A percentile compares a stretch with the other conserved stretches of the same genome.
These are phyloP conservation scores for Fusarium subglutinans DNA, from an alignment of 2,329 filamentous ascomycete species.

Conservation along the genomic window DNA sequence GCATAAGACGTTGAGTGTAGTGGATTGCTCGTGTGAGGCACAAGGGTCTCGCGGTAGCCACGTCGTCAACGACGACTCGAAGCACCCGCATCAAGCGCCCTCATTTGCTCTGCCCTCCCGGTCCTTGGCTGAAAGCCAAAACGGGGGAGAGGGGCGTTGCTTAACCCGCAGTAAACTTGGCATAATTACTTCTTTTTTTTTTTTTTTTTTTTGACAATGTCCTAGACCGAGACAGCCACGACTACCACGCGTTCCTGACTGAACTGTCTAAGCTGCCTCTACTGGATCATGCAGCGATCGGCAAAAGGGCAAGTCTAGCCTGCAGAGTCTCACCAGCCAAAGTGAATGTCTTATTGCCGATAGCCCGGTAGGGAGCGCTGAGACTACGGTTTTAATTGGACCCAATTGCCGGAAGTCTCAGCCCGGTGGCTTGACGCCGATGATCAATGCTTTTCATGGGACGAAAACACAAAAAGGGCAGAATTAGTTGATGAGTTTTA, in stretches of 20 bases:
- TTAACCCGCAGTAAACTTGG: background rate
- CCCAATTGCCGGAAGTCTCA: background rate
- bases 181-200: background rate
- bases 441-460: background rate
- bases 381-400: background rate
- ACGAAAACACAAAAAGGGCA: background rate
- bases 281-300: constrained; percentile 1
- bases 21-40: background rate
- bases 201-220: too few relatives aligned
- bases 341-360: constrained; percentile 1
- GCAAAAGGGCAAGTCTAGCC: background rate
- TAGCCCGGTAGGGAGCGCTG: background rate
- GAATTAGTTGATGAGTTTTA: background rate
- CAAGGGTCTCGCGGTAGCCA: constrained; percentile 6
- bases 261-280: background rate
- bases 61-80: constrained; percentile 17
- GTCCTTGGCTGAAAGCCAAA: background rate
- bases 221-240: background rate
- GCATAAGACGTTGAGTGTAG: background rate
- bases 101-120: background rate
- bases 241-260: background rate
- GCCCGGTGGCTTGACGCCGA: background rate
- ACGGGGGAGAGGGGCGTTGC: background rate
- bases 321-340: background rate
- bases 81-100: background rate